Evolutionary conservation across 1,139 yeast genomes (phyloP), one percentile per base, ranked within the genome.

Genomic region (Keqinozyma sinolaborantium): DNA sequence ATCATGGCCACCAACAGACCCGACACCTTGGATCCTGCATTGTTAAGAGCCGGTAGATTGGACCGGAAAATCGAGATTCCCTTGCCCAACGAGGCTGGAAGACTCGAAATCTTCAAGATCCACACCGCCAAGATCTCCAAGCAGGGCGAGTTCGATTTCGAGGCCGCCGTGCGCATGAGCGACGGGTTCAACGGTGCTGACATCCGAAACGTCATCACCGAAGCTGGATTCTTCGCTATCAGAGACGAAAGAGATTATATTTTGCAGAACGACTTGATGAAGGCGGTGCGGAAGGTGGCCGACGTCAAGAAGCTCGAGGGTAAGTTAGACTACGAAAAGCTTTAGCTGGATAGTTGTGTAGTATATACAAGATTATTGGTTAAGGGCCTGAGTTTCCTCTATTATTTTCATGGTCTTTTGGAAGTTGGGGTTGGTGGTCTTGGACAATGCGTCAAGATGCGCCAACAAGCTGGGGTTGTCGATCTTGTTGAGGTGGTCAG

Each of bases 161-260:
- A 94, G 64, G 95, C 97, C 14, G 84, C 88, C 25, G 97, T 92
- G 24, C 90, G 92, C 65, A 88, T 92, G 97, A 83, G 95, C 60
- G 98, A 94, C 62, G 98, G 98, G 1, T 92, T 94, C 64, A 94
- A 94, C 60, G 99, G 99, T 63, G 98, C 98, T 5, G 99, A 94
- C 72, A 83, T 94, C 48, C 80, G 98, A 62, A 94, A 94, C 58
- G 97, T 94, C 40, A 77, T 35, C 24, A 94, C 99, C n/a, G 99
- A 94, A 65, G 97, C 97, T 16, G 99, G 98, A 3, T 92, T 94
- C 65, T 88, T 90, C 53, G 98, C 98, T 38, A 94, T 94, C 50
- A 79, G 98, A 63, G 97, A 92, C 51, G 98, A 92, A 56, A 80
- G 98, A 52, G 97, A 92, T 56, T 86, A 87, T 62, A 87, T 94